phyloP scores from a whole-genome alignment of 495 filamentous ascomycete genomes.

The Xanthoparmelia taractica region DNA sequence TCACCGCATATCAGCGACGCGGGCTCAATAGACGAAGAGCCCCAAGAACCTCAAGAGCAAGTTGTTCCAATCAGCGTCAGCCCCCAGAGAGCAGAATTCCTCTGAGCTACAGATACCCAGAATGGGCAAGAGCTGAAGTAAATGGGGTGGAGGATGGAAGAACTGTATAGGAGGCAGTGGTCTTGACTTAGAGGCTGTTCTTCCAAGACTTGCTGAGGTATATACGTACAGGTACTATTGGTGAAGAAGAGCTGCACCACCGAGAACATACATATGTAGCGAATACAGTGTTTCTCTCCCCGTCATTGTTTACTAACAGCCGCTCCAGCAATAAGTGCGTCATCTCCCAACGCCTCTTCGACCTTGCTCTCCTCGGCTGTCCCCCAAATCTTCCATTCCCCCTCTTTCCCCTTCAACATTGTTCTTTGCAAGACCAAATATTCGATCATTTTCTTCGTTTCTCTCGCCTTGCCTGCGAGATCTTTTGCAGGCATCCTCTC shows the following conservation, averaged over 20 bases:
- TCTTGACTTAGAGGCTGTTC: background rate
- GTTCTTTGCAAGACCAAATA: slow-evolving; percentile 68
- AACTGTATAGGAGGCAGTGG: background rate
- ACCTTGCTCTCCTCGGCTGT: slow-evolving; percentile 22
- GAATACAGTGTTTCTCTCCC: background rate
- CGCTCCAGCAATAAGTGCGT: background rate
- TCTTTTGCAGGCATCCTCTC: slow-evolving; percentile 33
- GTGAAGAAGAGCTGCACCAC: background rate
- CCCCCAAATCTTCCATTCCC: slow-evolving; percentile 72
- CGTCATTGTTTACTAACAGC: background rate
- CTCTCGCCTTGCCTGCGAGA: slow-evolving; percentile 27
- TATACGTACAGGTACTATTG: background rate
- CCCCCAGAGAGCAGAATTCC: slow-evolving; percentile 19
- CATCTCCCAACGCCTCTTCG: slow-evolving; percentile 3
- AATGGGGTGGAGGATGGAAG: background rate
- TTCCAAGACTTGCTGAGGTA: background rate
- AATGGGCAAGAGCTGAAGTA: background rate
- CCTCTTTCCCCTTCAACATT: slow-evolving; percentile 48
- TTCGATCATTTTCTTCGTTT: slow-evolving; percentile 60
- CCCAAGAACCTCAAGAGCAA: slow-evolving; percentile 14
- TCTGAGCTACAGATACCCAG: slow-evolving; percentile 9
- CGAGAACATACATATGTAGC: background rate
- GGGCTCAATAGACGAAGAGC: slow-evolving; percentile 10
- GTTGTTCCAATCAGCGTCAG: slow-evolving; percentile 1
- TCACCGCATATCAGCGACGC: slow-evolving; percentile 2